These are phyloP conservation scores for Backusella tarrabulga DNA, from an alignment of 192 early-diverging fungal genomes.

Conservation along the genomic window DNA sequence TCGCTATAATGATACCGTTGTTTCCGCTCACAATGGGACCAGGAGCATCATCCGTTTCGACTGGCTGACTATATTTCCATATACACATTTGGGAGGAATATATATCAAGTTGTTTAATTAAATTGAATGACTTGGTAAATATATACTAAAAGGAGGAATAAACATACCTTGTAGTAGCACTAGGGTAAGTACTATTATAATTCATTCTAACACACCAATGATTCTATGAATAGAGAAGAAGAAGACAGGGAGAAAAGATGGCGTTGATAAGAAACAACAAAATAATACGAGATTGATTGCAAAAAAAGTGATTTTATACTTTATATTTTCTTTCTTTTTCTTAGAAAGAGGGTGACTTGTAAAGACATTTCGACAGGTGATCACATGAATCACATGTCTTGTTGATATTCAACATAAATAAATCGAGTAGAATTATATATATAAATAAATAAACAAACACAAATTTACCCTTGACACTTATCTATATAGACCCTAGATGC, in stretches of 20 bases:
- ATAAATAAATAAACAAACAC: not conserved
- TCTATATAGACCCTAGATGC: not conserved
- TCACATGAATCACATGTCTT: not conserved
- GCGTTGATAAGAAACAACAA: not conserved
- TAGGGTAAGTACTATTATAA: not conserved
- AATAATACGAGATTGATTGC: not conserved
- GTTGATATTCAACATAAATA: not conserved
- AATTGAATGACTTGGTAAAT: not conserved
- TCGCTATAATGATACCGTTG: not conserved
- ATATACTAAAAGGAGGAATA: not conserved
- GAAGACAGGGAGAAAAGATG: not conserved
- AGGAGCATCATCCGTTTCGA: not conserved
- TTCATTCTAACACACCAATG: no score
- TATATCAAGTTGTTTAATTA: not conserved
- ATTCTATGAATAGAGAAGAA: not conserved
- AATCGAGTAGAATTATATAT: not conserved
- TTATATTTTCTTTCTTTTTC: not conserved
- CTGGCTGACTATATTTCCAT: not conserved
- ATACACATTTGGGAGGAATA: not conserved
- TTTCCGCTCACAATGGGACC: not conserved
- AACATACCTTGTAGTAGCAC: not conserved
- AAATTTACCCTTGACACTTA: not conserved
- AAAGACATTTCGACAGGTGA: slow-evolving; percentile 1
- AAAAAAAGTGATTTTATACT: not conserved
- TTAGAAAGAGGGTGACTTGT: not conserved